Conservation (phyloP, 2,329 filamentous ascomycete species). For the Endoconidiophora polonica region DNA sequence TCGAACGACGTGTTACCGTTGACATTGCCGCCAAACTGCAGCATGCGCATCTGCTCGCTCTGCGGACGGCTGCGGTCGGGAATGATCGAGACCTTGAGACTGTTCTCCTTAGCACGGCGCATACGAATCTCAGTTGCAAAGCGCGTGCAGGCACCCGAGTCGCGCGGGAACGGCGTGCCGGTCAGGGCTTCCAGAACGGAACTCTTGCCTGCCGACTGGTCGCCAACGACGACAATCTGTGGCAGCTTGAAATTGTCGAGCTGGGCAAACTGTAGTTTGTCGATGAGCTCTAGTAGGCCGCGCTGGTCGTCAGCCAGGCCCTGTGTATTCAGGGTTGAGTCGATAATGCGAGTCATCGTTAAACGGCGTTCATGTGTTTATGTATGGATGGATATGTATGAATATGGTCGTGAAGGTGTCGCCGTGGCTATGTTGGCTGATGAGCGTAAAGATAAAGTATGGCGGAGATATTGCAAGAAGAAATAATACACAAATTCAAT, state of each 20-base stretch:
- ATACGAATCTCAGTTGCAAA: conserved; percentile 44
- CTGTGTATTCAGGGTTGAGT: conserved; percentile 31
- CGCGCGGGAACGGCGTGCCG: conserved; percentile 42
- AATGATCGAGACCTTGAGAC: conserved; percentile 35
- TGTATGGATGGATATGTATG: background rate
- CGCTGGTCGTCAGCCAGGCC: conserved; percentile 38
- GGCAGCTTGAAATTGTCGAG: conserved; percentile 37
- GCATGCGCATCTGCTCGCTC: conserved; percentile 30
- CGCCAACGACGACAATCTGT: conserved; percentile 47
- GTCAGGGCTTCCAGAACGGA: conserved; percentile 48
- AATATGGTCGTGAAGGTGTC: background rate
- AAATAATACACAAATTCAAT: background rate
- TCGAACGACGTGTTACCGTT: conserved; percentile 30
- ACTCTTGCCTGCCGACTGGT: conserved; percentile 48
- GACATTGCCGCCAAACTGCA: conserved; percentile 31
- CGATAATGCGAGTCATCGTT: conserved; percentile 19
- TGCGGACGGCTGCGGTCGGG: conserved; percentile 32
- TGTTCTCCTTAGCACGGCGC: conserved; percentile 28
- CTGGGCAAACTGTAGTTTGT: conserved; percentile 36
- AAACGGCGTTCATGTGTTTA: background rate
- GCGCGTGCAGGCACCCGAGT: conserved; percentile 43
- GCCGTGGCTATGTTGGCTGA: background rate
- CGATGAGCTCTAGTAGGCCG: conserved; percentile 39
- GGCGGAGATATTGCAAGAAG: background rate
- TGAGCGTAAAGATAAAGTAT: background rate